Base-by-base conservation (phyloP, 2,329 filamentous ascomycete species). In the Cladosporium sp. region DNA sequence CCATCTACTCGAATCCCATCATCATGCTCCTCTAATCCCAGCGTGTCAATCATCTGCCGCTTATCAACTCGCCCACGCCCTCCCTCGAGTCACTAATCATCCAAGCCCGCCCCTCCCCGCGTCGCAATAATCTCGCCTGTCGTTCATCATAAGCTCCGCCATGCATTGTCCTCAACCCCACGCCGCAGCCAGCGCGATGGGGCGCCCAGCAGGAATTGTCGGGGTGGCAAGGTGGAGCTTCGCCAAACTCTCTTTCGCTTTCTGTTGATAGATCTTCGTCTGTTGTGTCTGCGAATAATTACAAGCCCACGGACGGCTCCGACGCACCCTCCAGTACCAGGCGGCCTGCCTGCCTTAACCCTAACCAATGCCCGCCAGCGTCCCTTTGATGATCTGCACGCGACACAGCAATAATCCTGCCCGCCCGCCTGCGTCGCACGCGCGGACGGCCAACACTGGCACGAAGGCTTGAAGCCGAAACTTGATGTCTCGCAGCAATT, bases 161-260 rank as follows among this genome's bases (percentile, higher is more conserved):
- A 38, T 38, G 13, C 13, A 14, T 38, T 38, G 13, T 38, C 35
- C 35, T 38, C 35, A 14, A 9, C n/a, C 35, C 22, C 22, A 28
- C 22, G 22, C 22, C 22, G 22, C 22, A 28, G 22, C 34, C 34
- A 14, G 11, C 41, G 46, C 19, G 19, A 43, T 32, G 42, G 19
- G 22, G 13, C 22, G 42, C 42, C 42, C 8, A 43, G 42, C 42
- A 13, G 19, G 42, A 43, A 38, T 22, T 13, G 42, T 50, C 37
- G 48, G 48, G 40, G 48, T 50, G 48, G 48, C 48, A 19, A 50
- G 33, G 40, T 50, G 48, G 48, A 50, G 48, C 22, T 43, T 22
- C 13, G 40, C 48, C 48, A 43, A 50, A 50, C 48, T 50, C 48
- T 50, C 40, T 22, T 19, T 38, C 34, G 34, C 4, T n/a, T n/a